Evolutionary conservation across 116 monocot genomes (phyloP).

Genomic region (Thalassia testudinum): DNA sequence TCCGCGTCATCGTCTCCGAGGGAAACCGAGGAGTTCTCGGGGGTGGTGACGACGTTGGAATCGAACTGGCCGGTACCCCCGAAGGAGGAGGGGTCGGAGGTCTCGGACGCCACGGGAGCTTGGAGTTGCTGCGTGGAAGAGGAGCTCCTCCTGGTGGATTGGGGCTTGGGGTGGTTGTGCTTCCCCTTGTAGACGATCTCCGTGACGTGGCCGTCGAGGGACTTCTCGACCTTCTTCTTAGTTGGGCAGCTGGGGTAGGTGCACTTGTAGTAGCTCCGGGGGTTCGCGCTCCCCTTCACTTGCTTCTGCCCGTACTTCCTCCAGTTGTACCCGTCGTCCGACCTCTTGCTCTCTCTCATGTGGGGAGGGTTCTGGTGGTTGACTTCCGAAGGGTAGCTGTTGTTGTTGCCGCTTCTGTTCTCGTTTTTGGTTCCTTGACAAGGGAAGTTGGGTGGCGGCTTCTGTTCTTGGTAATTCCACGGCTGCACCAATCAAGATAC

Average conservation of each 20-base stretch:
- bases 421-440: not conserved
- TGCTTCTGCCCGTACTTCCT: conserved; percentile 96
- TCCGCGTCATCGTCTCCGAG: conserved; percentile 39
- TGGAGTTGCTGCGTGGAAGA: conserved; percentile 8
- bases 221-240: conserved; percentile 83
- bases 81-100: conserved; percentile 17
- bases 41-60: conserved; percentile 11
- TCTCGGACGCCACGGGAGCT: conserved; percentile 5
- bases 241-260: conserved; percentile 54
- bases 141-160: conserved; percentile 43
- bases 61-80: conserved; percentile 2
- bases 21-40: conserved; percentile 35
- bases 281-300: conserved; percentile 91
- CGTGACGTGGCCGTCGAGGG: conserved; percentile 56
- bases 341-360: conserved; percentile 12
- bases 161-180: conserved; percentile 85
- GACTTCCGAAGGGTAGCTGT: conserved; percentile 9
- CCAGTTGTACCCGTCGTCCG: conserved; percentile 92
- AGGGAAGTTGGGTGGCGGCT: not conserved
- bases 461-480: conserved; percentile 2
- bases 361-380: conserved; percentile 1
- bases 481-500: no score
- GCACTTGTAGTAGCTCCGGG: conserved; percentile 94
- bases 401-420: conserved; percentile 11
- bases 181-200: conserved; percentile 86